Conservation (phyloP, 2,329 filamentous ascomycete species). For the Beauveria brongniartii region DNA sequence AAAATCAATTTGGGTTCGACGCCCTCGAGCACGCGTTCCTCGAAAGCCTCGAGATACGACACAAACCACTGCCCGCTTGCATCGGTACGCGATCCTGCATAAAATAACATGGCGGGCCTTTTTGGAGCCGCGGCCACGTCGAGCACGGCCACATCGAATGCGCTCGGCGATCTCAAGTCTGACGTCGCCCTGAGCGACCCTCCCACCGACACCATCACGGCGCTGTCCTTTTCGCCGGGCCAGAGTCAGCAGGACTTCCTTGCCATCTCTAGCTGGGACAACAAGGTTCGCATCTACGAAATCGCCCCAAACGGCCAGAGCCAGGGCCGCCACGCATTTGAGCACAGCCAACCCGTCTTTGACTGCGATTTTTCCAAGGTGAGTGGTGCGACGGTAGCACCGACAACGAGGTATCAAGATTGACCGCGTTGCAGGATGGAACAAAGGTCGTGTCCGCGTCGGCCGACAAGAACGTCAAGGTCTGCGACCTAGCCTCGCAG, state of each 20-base stretch:
- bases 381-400: slow-evolving; percentile 25
- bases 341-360: slow-evolving; percentile 78
- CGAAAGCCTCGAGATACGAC: not conserved
- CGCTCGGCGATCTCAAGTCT: slow-evolving; percentile 82
- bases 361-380: slow-evolving; percentile 85
- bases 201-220: slow-evolving; percentile 84
- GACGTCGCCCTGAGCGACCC: slow-evolving; percentile 73
- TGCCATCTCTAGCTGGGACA: slow-evolving; percentile 92
- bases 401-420: not conserved
- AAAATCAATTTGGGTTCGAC: not conserved
- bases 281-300: slow-evolving; percentile 95
- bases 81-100: not conserved
- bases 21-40: slow-evolving; percentile 5
- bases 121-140: slow-evolving; percentile 43
- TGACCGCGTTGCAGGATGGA: slow-evolving; percentile 60
- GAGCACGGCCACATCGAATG: slow-evolving; percentile 49
- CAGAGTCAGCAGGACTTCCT: slow-evolving; percentile 59
- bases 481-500: slow-evolving; percentile 70
- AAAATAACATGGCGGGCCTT: slow-evolving; percentile 50
- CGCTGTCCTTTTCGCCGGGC: slow-evolving; percentile 70
- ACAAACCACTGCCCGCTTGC: not conserved
- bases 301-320: slow-evolving; percentile 70
- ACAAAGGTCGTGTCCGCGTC: slow-evolving; percentile 80
- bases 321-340: slow-evolving; percentile 76
- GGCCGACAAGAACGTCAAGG: slow-evolving; percentile 82